Conservation (phyloP, 2,329 filamentous ascomycete genomes). For the Cryphonectria nitschkei region DNA sequence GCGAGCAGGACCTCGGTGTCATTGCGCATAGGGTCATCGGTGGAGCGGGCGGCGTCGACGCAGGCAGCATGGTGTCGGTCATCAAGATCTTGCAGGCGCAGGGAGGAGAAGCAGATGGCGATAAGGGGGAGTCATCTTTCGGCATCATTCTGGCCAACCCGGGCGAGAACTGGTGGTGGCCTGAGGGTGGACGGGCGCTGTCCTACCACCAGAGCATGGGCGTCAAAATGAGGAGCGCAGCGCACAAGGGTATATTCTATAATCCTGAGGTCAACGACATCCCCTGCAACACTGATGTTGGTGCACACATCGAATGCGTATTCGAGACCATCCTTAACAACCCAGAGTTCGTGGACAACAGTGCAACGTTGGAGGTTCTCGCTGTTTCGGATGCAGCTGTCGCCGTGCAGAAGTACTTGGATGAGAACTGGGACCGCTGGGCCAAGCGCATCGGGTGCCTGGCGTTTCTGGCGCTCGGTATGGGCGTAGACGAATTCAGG, state of each 20-base stretch:
- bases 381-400: slow-evolving; percentile 70
- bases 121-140: slow-evolving; percentile 38
- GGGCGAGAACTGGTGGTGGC: slow-evolving; percentile 78
- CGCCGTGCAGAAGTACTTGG: slow-evolving; percentile 59
- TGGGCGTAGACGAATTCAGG: slow-evolving; percentile 43
- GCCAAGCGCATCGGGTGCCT: slow-evolving; percentile 50
- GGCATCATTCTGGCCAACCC: slow-evolving; percentile 75
- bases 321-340: slow-evolving; percentile 64
- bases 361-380: slow-evolving; percentile 69
- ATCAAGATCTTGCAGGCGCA: slow-evolving; percentile 51
- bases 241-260: slow-evolving; percentile 58
- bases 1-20: slow-evolving; percentile 72
- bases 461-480: slow-evolving; percentile 54
- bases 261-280: slow-evolving; percentile 63
- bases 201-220: slow-evolving; percentile 60
- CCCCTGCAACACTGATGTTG: slow-evolving; percentile 57
- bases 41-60: slow-evolving; percentile 66
- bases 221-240: slow-evolving; percentile 65
- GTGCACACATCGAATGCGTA: slow-evolving; percentile 67
- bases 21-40: slow-evolving; percentile 71
- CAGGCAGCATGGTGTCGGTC: slow-evolving; percentile 72
- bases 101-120: slow-evolving; percentile 35
- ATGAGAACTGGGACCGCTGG: slow-evolving; percentile 55
- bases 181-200: slow-evolving; percentile 62
- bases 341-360: slow-evolving; percentile 46